Evolutionary conservation across 257 asterid species (phyloP).

Genomic region (Solanum microdontum): DNA sequence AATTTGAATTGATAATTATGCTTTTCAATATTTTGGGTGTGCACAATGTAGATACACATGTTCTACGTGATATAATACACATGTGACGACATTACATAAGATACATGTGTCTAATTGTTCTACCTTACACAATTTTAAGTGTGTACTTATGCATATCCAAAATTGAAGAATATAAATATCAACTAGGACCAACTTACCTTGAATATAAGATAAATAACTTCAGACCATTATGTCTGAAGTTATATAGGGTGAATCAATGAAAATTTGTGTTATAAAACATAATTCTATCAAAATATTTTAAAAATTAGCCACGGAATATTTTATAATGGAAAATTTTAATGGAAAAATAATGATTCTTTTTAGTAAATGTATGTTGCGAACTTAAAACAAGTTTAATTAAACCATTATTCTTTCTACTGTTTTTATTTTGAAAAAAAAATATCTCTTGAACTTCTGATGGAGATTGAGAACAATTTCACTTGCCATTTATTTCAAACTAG

Average conservation of each 20-base stretch:
- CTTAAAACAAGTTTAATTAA: neutral
- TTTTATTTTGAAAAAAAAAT: neutral
- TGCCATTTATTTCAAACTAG: neutral
- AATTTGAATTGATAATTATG: neutral
- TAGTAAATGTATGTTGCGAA: neutral
- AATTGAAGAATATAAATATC: neutral
- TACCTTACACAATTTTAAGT: too few relatives aligned
- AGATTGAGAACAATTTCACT: neutral
- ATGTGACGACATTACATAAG: too few relatives aligned
- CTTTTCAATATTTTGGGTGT: too few relatives aligned
- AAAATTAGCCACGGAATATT: neutral
- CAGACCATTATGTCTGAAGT: neutral
- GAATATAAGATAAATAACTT: neutral
- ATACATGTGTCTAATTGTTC: too few relatives aligned
- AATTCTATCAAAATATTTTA: too few relatives aligned
- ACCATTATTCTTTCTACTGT: neutral
- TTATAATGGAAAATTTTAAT: too few relatives aligned
- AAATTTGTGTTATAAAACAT: too few relatives aligned
- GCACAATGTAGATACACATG: neutral
- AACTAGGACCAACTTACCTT: neutral
- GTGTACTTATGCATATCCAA: too few relatives aligned
- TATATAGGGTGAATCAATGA: too few relatives aligned
- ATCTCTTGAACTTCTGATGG: neutral
- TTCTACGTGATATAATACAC: too few relatives aligned
- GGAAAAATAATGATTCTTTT: neutral